phyloP scores from a whole-genome alignment of 179 eudicot species.

The Silene vulgaris region DNA sequence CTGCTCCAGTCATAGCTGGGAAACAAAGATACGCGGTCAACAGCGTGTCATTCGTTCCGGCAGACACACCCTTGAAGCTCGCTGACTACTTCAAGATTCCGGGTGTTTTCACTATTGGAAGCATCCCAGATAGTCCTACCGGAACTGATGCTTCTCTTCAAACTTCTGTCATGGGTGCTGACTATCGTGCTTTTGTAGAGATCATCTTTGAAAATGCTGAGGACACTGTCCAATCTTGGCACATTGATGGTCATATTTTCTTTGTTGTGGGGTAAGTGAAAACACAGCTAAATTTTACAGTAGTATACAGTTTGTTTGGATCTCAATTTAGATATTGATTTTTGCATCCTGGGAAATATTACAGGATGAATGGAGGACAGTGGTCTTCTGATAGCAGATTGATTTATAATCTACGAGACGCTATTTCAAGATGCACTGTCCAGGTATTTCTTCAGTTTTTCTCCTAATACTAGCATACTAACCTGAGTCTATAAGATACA shows the following conservation, averaged over 20 bases:
- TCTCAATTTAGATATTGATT: neutral
- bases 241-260: slow-evolving; percentile 32
- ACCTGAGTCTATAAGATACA: no score
- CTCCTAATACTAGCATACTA: neutral
- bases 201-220: slow-evolving; percentile 38
- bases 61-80: slow-evolving; percentile 38
- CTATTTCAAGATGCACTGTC: slow-evolving; percentile 62
- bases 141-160: slow-evolving; percentile 27
- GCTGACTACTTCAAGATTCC: slow-evolving; percentile 39
- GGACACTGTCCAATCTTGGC: slow-evolving; percentile 37
- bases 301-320: neutral
- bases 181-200: slow-evolving; percentile 34
- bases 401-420: slow-evolving; percentile 66
- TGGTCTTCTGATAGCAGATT: slow-evolving; percentile 66
- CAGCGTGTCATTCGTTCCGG: slow-evolving; percentile 29
- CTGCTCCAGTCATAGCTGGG: slow-evolving; percentile 29
- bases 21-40: slow-evolving; percentile 38
- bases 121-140: slow-evolving; percentile 37
- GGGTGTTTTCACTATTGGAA: slow-evolving; percentile 35
- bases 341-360: neutral
- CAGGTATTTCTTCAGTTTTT: slow-evolving; percentile 45
- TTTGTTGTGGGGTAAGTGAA: slow-evolving; percentile 36
- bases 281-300: neutral
- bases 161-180: slow-evolving; percentile 42
- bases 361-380: slow-evolving; percentile 79